phyloP scores from a whole-genome alignment of 78 protist species.

The Paulinella micropora region DNA sequence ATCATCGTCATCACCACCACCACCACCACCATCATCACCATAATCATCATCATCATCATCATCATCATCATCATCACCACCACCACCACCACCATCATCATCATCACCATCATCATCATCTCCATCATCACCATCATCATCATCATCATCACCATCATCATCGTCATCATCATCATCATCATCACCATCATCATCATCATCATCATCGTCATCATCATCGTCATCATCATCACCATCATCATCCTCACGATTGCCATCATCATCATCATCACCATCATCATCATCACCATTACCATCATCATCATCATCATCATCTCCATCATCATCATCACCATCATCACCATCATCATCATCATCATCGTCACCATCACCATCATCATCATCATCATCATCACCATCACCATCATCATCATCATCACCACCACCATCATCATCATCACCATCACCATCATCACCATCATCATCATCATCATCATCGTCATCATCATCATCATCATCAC shows the following conservation, averaged over 20 bases:
- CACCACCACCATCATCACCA: not conserved
- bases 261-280: not conserved
- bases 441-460: too few species aligned
- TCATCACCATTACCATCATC: too few species aligned
- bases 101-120: not conserved
- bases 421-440: slow-evolving; percentile 8
- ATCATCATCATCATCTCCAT: too few species aligned
- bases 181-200: not conserved
- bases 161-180: not conserved
- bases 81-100: not conserved
- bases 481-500: too few species aligned
- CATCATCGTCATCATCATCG: not conserved
- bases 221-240: not conserved
- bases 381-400: not conserved
- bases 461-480: too few species aligned
- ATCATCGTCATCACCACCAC: not conserved
- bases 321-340: not conserved
- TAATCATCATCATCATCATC: not conserved
- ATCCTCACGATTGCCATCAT: not conserved
- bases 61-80: not conserved
- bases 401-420: not conserved
- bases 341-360: not conserved
- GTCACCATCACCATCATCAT: not conserved
- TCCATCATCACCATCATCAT: not conserved
- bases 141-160: not conserved